These are phyloP conservation scores for Saccharomyces hybrid DNA, from an alignment of 1,139 yeast genomes.

Conservation along the genomic window DNA sequence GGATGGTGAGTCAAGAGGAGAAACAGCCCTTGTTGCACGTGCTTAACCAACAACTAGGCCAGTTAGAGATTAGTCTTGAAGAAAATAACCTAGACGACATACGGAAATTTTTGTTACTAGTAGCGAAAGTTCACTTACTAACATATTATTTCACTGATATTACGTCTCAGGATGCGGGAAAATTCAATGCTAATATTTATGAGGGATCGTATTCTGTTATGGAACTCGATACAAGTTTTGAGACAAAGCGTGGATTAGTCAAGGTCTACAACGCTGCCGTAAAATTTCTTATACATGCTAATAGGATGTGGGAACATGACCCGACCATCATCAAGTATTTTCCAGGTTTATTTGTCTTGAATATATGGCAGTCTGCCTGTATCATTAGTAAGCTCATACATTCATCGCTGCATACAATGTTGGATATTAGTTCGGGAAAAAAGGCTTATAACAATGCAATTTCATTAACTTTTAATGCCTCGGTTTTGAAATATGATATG, in stretches of 20 bases:
- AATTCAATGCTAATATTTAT: constrained; percentile 7
- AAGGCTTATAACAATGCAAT: constrained; percentile 65
- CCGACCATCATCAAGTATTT: constrained; percentile 62
- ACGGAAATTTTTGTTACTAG: constrained; percentile 57
- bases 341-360: constrained; percentile 75
- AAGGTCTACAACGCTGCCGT: constrained; percentile 74
- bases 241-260: constrained; percentile 66
- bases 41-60: constrained; percentile 63
- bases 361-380: constrained; percentile 88
- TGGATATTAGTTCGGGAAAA: constrained; percentile 70
- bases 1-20: constrained; percentile 53
- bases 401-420: constrained; percentile 56
- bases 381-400: constrained; percentile 72
- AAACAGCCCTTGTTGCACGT: constrained; percentile 67
- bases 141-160: constrained; percentile 76
- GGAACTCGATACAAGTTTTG: constrained; percentile 31
- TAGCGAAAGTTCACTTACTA: constrained; percentile 70
- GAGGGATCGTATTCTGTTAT: constrained; percentile 9
- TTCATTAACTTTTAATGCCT: constrained; percentile 64
- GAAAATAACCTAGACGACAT: constrained; percentile 50
- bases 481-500: constrained; percentile 83
- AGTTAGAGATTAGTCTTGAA: constrained; percentile 49
- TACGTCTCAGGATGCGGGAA: constrained; percentile 23
- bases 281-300: constrained; percentile 60
- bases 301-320: constrained; percentile 51